These are phyloP conservation scores for Pseudogymnoascus sp. DNA, from an alignment of 2,329 filamentous ascomycete genomes.

Conservation along the genomic window DNA sequence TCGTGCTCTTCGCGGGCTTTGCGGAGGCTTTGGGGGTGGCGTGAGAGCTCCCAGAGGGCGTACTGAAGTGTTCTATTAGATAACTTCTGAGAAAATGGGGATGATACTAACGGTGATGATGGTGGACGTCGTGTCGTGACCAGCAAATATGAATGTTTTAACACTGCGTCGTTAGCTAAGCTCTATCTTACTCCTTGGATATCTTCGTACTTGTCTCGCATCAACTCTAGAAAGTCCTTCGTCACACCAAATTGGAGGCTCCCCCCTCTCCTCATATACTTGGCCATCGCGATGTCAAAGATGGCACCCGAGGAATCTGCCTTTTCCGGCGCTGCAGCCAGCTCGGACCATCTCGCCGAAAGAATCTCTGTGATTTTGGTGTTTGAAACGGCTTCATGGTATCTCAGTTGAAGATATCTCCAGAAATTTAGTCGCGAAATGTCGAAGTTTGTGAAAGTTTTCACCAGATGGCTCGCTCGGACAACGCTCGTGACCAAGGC, in stretches of 20 bases:
- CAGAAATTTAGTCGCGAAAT: not conserved
- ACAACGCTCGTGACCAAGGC: conserved; percentile 7
- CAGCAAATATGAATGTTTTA: conserved; percentile 21
- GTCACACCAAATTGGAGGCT: conserved; percentile 2
- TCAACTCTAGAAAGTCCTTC: conserved; percentile 13
- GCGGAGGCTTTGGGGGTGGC: conserved; percentile 13
- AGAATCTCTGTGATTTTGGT: not conserved
- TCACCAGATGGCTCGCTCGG: conserved; percentile 5
- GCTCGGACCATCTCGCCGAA: not conserved
- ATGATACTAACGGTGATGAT: not conserved
- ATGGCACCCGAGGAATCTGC: not conserved
- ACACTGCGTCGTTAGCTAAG: not conserved
- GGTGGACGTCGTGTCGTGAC: conserved; percentile 19
- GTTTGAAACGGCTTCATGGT: conserved; percentile 5
- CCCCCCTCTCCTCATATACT: conserved; percentile 11
- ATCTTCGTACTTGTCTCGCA: conserved; percentile 11
- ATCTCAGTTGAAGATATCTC: not conserved
- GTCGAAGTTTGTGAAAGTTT: not conserved
- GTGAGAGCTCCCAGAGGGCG: conserved; percentile 15
- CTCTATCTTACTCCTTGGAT: not conserved
- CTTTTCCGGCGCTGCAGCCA: not conserved
- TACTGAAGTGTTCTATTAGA: conserved; percentile 12
- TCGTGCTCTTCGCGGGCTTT: conserved; percentile 19
- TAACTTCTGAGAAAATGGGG: not conserved
- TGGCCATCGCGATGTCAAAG: conserved; percentile 13